Evolutionary conservation across 495 filamentous ascomycete species (phyloP).

Genomic region (Amphirosellinia nigrospora): DNA sequence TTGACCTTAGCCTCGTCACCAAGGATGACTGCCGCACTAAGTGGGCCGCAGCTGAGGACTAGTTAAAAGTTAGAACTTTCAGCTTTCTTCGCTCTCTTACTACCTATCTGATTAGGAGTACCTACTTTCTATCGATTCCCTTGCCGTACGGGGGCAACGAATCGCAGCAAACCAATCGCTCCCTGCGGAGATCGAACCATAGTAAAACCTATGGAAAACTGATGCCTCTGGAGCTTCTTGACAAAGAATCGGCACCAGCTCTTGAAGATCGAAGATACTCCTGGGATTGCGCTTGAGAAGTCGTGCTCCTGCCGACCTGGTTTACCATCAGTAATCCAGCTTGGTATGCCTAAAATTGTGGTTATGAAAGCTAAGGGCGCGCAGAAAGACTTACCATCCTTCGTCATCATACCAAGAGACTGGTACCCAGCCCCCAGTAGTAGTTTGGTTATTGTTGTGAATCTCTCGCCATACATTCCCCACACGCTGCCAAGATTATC

Average conservation of each 20-base stretch:
- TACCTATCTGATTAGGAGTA: not conserved
- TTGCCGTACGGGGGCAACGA: not conserved
- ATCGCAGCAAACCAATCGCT: not conserved
- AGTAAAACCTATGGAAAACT: no score
- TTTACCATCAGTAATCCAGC: not conserved
- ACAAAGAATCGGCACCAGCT: not conserved
- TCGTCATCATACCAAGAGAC: not conserved
- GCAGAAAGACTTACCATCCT: not conserved
- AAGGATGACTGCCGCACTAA: not conserved
- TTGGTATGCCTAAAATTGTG: not conserved
- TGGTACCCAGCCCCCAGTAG: not conserved
- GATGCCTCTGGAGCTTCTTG: slow-evolving; percentile 3
- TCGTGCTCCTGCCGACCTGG: slow-evolving; percentile 4
- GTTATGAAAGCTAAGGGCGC: not conserved
- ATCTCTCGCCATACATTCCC: not conserved
- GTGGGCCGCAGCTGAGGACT: slow-evolving; percentile 4
- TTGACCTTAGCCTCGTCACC: not conserved
- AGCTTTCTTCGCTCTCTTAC: not conserved
- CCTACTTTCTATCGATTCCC: not conserved
- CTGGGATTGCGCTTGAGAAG: not conserved
- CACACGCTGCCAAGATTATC: not conserved
- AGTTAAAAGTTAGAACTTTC: not conserved
- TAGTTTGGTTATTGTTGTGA: slow-evolving; percentile 1
- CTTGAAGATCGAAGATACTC: not conserved
- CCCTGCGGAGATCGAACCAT: not conserved